Percentiles rank a stretch among this genome's conserved stretches.
phyloP scores from a whole-genome alignment of 805 yeast genomes.

The Yarrowia sp. region DNA sequence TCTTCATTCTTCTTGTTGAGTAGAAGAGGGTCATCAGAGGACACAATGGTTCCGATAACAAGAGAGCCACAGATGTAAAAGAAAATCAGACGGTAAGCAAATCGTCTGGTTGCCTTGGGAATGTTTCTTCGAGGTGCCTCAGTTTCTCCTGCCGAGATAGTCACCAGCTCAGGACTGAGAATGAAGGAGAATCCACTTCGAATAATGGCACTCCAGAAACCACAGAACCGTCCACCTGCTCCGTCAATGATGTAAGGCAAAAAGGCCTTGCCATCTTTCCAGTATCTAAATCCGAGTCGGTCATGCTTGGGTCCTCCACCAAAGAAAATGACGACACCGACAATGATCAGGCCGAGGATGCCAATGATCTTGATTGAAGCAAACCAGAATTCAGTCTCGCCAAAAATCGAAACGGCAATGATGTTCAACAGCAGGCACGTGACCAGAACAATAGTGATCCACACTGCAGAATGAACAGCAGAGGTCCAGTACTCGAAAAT shows the following conservation, averaged over 20 bases:
- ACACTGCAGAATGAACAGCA: slow-evolving; percentile 50
- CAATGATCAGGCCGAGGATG: slow-evolving; percentile 60
- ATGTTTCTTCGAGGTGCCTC: slow-evolving; percentile 71
- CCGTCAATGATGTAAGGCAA: slow-evolving; percentile 50
- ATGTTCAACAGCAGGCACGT: slow-evolving; percentile 44
- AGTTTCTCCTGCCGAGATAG: slow-evolving; percentile 82
- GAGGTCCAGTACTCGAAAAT: slow-evolving; percentile 46
- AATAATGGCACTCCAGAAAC: slow-evolving; percentile 59
- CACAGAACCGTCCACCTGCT: slow-evolving; percentile 58
- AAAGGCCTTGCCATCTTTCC: slow-evolving; percentile 50
- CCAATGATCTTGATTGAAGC: slow-evolving; percentile 59
- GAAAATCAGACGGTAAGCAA: slow-evolving; percentile 65
- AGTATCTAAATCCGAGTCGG: slow-evolving; percentile 54
- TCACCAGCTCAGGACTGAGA: slow-evolving; percentile 75
- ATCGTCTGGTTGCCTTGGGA: slow-evolving; percentile 72
- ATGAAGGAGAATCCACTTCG: slow-evolving; percentile 74
- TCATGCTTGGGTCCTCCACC: slow-evolving; percentile 51
- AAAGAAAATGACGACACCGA: slow-evolving; percentile 51
- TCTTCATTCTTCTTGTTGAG: slow-evolving; percentile 48
- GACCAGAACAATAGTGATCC: slow-evolving; percentile 51
- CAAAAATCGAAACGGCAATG: slow-evolving; percentile 49
- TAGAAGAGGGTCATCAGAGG: slow-evolving; percentile 59
- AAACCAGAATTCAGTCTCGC: slow-evolving; percentile 62
- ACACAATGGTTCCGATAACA: slow-evolving; percentile 67
- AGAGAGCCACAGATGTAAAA: slow-evolving; percentile 67